phyloP scores from a whole-genome alignment of 1,284 basidiomycete species.

The Naganishia sp. region DNA sequence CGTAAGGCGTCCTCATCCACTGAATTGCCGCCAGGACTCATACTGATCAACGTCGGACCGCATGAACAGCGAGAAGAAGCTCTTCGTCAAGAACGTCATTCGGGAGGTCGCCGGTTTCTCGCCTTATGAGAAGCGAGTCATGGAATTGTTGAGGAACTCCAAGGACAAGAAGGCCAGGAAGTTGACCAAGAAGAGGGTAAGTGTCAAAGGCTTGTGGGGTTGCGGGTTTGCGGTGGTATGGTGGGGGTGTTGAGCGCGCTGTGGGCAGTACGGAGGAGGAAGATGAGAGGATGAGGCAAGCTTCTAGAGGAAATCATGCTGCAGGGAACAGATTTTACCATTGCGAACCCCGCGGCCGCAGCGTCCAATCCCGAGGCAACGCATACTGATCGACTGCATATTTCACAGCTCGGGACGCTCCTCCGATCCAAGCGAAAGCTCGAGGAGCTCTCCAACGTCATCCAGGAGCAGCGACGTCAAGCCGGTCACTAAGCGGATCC shows the following conservation, averaged over 20 bases:
- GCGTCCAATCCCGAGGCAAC: not conserved
- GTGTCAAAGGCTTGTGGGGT: conserved; percentile 49
- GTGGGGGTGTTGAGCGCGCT: not conserved
- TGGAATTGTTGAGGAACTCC: conserved; percentile 99
- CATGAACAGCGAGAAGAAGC: conserved; percentile 63
- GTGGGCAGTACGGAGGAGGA: not conserved
- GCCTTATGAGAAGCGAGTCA: conserved; percentile 95
- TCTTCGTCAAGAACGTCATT: conserved; percentile 86
- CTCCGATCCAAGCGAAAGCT: conserved; percentile 96
- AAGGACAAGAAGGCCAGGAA: conserved; percentile 99
- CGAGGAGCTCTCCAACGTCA: conserved; percentile 86
- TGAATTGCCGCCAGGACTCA: not conserved
- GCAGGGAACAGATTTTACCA: too few species aligned
- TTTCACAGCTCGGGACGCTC: conserved; percentile 80
- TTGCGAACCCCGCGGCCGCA: too few species aligned
- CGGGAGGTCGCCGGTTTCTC: conserved; percentile 97
- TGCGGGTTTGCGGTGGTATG: not conserved
- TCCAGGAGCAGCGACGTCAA: conserved; percentile 64
- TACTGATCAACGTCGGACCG: not conserved
- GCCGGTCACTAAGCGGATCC: conserved; percentile 52
- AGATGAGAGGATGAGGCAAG: not conserved
- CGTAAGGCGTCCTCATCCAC: conserved; percentile 45
- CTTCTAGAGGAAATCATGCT: too few species aligned
- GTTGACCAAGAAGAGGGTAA: conserved; percentile 94
- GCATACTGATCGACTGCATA: not conserved